Evolutionary conservation across 2,329 filamentous ascomycete genomes (phyloP).

Genomic region (Verticillium klebahnii): DNA sequence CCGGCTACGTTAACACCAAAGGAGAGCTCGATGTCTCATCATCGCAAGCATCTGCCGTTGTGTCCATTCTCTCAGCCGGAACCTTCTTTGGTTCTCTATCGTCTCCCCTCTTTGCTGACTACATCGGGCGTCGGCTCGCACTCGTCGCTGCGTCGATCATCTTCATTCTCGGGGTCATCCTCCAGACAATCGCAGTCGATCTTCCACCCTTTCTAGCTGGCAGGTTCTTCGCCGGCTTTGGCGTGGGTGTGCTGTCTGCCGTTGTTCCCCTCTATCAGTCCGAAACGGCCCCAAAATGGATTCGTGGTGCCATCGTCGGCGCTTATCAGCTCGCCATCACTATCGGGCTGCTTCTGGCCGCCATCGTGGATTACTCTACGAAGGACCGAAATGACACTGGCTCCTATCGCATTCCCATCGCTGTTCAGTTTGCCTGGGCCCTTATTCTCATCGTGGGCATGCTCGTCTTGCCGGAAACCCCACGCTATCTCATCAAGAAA

Average conservation of each 20-base stretch:
- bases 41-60: conserved; percentile 57
- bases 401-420: conserved; percentile 60
- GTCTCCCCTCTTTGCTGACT: conserved; percentile 58
- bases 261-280: conserved; percentile 67
- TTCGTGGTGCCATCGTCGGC: conserved; percentile 66
- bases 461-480: conserved; percentile 67
- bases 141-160: conserved; percentile 59
- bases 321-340: conserved; percentile 68
- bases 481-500: conserved; percentile 63
- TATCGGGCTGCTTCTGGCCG: conserved; percentile 62
- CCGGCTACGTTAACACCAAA: conserved; percentile 40
- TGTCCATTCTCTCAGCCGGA: conserved; percentile 71
- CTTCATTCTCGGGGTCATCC: conserved; percentile 62
- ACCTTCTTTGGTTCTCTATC: conserved; percentile 70
- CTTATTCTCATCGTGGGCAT: conserved; percentile 62
- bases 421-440: conserved; percentile 64
- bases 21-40: conserved; percentile 44
- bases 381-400: conserved; percentile 46
- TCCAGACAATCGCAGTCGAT: conserved; percentile 58
- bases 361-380: conserved; percentile 62
- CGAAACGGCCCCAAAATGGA: conserved; percentile 69
- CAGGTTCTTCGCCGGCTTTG: conserved; percentile 68
- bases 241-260: conserved; percentile 71
- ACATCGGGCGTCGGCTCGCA: conserved; percentile 59
- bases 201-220: conserved; percentile 65